Evolutionary conservation across 2,329 filamentous ascomycete genomes (phyloP), one percentile per base, ranked within the genome.

Genomic region (Penicillium olsonii): DNA sequence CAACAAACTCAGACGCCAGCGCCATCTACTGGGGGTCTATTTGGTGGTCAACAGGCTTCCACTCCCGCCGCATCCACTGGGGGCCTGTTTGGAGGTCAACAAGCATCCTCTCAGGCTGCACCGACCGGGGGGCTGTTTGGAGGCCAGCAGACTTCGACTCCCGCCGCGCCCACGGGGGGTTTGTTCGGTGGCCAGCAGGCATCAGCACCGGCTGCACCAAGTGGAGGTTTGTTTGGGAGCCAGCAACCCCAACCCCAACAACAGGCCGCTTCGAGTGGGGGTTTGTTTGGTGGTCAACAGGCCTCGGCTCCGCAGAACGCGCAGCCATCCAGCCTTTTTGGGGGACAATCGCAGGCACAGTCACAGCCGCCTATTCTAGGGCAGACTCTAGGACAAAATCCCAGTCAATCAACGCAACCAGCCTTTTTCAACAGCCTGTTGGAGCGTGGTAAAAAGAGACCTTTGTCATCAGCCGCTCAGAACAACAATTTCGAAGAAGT

Each of bases 401-500:
- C 67, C 20, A 49, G 53, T 14, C 68, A 70, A 42, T 45, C 65
- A 24, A 69, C 74, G 4, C 77, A 81, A 57, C 80, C 82, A 22
- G 82, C 82, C 0, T 85, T 84, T 59, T 87, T 86, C 63, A 84
- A 85, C 59, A 83, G 82, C 55, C 66, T 87, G 29, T 68, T 87
- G 18, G 84, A 87, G 63, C 78, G 83, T 50, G 81, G 82, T 29
- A 83, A 80, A 65, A 86, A 85, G 68, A 84, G 90, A 55, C 82
- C 84, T 44, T 81, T 86, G 57, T 83, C 85, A 58, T 84, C 86
- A 57, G 80, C 84, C 50, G 82, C 82, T 14, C 71, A 71, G 42
- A 69, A 66, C 40, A 70, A 62, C 48, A 74, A 72, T 47, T 83
- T 88, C 65, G 87, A 88, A 59, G 90, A 96, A 52, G 80, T 99